A percentile compares a stretch with the other conserved stretches of the same genome.
Evolutionary conservation across 2,329 filamentous ascomycete genomes (phyloP).

Genomic region (Canariomyces notabilis): DNA sequence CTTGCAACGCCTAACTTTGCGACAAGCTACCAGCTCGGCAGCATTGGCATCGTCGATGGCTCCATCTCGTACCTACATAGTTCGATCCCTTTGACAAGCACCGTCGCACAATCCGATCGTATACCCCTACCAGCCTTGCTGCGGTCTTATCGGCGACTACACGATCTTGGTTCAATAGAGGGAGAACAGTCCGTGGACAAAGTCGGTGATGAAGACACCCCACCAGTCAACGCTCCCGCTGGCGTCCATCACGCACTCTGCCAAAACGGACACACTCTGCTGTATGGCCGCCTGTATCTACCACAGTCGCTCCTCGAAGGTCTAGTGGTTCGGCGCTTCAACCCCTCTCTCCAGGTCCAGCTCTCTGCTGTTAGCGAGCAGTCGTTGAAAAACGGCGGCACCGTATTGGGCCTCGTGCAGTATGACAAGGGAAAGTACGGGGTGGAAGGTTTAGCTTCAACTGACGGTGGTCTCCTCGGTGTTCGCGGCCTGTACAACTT

Average conservation of each 20-base stretch:
- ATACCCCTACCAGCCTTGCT: constrained; percentile 75
- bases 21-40: constrained; percentile 87
- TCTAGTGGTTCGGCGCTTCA: constrained; percentile 72
- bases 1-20: constrained; percentile 90
- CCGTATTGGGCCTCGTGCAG: constrained; percentile 66
- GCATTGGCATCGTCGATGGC: constrained; percentile 85
- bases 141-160: constrained; percentile 74
- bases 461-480: constrained; percentile 84
- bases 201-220: too few relatives aligned
- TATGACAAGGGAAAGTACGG: constrained; percentile 85
- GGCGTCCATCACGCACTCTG: constrained; percentile 12
- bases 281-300: constrained; percentile 76
- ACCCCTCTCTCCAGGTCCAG: constrained; percentile 72
- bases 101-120: constrained; percentile 63
- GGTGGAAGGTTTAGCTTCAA: constrained; percentile 84
- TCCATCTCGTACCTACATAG: constrained; percentile 97
- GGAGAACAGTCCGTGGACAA: too few relatives aligned
- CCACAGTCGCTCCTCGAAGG: constrained; percentile 84
- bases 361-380: constrained; percentile 73
- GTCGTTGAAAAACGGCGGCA: constrained; percentile 68
- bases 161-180: constrained; percentile 46
- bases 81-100: constrained; percentile 66
- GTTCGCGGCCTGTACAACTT: constrained; percentile 92
- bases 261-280: constrained; percentile 48
- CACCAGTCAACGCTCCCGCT: constrained; percentile 19